Conservation (phyloP, 305 asterid species). For the Fraxinus angustifolia region DNA sequence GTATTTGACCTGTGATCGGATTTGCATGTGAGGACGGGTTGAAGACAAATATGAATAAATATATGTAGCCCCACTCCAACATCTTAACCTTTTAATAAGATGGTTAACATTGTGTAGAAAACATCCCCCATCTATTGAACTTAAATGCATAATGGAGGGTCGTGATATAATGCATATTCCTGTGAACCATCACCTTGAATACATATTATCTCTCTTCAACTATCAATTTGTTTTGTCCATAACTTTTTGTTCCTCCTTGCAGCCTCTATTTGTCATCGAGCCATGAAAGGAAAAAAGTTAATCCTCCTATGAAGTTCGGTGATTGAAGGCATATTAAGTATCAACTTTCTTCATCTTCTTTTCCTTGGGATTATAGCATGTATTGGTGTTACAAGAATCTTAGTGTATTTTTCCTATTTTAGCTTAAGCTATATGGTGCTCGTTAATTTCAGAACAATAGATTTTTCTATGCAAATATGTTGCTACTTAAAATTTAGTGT, state of each 20-base stretch:
- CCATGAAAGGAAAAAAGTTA: conserved; percentile 27
- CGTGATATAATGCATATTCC: neutral
- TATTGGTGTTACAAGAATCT: conserved; percentile 11
- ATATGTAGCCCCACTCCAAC: neutral
- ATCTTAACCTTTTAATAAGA: neutral
- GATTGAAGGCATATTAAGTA: conserved; percentile 14
- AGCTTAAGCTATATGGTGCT: conserved; percentile 11
- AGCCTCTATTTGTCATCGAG: conserved; percentile 38
- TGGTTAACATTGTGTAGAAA: neutral
- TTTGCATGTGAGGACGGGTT: neutral
- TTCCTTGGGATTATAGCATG: neutral
- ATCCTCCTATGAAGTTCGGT: conserved; percentile 9
- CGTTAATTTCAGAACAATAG: conserved; percentile 15
- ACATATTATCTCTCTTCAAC: neutral
- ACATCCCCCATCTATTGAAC: neutral
- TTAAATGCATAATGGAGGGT: neutral
- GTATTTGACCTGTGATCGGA: neutral
- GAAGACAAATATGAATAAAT: neutral
- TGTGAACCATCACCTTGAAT: neutral
- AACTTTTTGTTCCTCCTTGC: conserved; percentile 19
- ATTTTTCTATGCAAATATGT: neutral
- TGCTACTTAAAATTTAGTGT: neutral
- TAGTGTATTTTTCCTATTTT: neutral
- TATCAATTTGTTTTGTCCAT: neutral
- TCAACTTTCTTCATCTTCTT: conserved; percentile 2